Conservation (phyloP, 2,329 filamentous ascomycete genomes). For the Colletotrichum tofieldiae region DNA sequence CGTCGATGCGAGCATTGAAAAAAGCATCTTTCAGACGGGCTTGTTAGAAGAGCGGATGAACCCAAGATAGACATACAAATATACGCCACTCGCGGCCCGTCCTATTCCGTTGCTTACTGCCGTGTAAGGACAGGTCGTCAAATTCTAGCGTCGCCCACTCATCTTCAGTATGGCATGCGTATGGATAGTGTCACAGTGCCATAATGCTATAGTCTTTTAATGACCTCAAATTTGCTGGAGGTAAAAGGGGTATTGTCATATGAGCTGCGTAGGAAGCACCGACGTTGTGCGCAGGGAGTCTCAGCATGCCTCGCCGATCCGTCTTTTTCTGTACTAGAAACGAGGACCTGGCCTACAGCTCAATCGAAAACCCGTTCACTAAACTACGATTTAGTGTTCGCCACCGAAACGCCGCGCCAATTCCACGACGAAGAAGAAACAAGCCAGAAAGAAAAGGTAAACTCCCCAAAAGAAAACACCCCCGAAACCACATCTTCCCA, state of each 20-base stretch:
- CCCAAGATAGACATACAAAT: not conserved
- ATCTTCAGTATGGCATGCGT: not conserved
- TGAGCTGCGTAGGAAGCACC: not conserved
- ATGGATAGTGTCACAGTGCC: too few species aligned
- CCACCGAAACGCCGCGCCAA: slow-evolving; percentile 27
- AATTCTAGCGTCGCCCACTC: not conserved
- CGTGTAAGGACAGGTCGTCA: not conserved
- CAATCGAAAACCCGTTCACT: not conserved
- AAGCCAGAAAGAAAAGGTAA: too few species aligned
- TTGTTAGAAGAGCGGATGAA: not conserved
- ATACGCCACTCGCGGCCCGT: not conserved
- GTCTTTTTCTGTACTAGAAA: not conserved
- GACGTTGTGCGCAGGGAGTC: not conserved
- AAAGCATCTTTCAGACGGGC: not conserved
- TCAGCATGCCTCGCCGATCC: not conserved
- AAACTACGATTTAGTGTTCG: slow-evolving; percentile 22
- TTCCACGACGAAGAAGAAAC: not conserved
- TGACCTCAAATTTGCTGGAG: not conserved
- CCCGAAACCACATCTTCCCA: too few species aligned
- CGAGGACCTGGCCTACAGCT: not conserved
- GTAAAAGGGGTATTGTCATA: not conserved
- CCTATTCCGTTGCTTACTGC: not conserved
- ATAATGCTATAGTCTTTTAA: too few species aligned
- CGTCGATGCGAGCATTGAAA: not conserved
- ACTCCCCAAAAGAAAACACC: too few species aligned